Evolutionary conservation across 805 yeast species (phyloP).

Genomic region (Cyberlindnera maclurae): DNA sequence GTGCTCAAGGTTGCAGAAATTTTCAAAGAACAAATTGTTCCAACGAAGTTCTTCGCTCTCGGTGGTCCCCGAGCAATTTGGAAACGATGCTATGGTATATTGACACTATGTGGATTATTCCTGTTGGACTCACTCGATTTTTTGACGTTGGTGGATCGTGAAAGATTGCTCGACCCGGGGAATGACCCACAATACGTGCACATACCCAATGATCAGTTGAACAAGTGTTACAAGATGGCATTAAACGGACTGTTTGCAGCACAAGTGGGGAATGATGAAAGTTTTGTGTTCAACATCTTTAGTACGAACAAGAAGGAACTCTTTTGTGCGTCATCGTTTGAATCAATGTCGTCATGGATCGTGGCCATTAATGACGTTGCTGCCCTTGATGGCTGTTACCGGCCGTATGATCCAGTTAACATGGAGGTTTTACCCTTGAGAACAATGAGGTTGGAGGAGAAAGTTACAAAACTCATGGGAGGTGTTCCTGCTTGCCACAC

Average conservation of each 20-base stretch:
- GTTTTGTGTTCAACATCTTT: slow-evolving; percentile 30
- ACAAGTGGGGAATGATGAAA: slow-evolving; percentile 12
- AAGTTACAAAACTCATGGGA: slow-evolving; percentile 28
- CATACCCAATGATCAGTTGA: slow-evolving; percentile 18
- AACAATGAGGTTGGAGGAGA: slow-evolving; percentile 25
- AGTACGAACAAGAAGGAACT: slow-evolving; percentile 33
- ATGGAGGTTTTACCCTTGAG: slow-evolving; percentile 23
- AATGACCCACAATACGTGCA: slow-evolving; percentile 28
- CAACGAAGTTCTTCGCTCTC: slow-evolving; percentile 26
- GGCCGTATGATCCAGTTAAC: slow-evolving; percentile 4
- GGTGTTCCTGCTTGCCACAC: slow-evolving; percentile 28
- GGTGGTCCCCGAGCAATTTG: slow-evolving; percentile 26
- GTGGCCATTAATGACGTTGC: slow-evolving; percentile 45
- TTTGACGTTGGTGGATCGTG: slow-evolving; percentile 23
- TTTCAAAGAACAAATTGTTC: slow-evolving; percentile 32
- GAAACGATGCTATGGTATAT: slow-evolving; percentile 39
- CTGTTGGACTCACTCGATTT: slow-evolving; percentile 35
- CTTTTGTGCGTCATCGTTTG: slow-evolving; percentile 35
- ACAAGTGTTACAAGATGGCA: slow-evolving; percentile 27
- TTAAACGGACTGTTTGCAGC: slow-evolving; percentile 37
- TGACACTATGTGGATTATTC: slow-evolving; percentile 44
- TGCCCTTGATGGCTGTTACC: slow-evolving; percentile 34
- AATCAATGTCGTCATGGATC: slow-evolving; percentile 55
- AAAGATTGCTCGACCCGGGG: slow-evolving; percentile 17
- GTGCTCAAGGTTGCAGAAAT: slow-evolving; percentile 35